Percentiles rank a stretch among this genome's conserved stretches.
These are phyloP conservation scores for Xylariaceae sp. DNA, from an alignment of 2,329 filamentous ascomycete species.

Conservation along the genomic window DNA sequence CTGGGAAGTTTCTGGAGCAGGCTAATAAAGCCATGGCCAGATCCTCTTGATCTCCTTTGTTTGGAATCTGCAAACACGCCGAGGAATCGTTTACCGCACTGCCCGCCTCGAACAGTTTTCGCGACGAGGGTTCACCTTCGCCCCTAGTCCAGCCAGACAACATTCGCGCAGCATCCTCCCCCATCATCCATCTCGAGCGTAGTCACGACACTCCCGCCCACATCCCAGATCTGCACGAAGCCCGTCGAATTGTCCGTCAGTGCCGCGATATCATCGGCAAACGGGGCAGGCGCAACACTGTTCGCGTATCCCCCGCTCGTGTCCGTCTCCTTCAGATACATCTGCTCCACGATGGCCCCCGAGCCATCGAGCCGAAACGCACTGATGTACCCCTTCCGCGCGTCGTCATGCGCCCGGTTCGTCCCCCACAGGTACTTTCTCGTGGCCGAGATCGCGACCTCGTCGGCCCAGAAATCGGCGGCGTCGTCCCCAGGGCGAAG, in stretches of 20 bases:
- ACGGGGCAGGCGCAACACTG: constrained; percentile 27
- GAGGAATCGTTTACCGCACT: no score
- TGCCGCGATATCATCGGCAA: constrained; percentile 28
- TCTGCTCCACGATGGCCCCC: constrained; percentile 25
- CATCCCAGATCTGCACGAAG: constrained; percentile 32
- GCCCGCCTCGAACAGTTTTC: constrained; percentile 1
- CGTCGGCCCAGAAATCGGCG: constrained; percentile 28
- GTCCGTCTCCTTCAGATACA: constrained; percentile 27
- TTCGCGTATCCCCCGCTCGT: constrained; percentile 32
- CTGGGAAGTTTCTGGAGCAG: no score
- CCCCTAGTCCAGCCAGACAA: constrained; percentile 16
- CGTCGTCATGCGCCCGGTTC: constrained; percentile 15
- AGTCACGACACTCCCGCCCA: constrained; percentile 16
- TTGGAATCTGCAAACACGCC: no score
- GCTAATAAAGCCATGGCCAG: no score
- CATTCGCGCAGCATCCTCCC: constrained; percentile 23
- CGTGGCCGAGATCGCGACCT: constrained; percentile 25
- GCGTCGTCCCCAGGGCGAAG: constrained; percentile 16
- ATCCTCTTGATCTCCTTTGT: no score
- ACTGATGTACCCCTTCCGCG: constrained; percentile 27
- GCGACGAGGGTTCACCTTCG: neutral
- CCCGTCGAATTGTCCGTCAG: constrained; percentile 31
- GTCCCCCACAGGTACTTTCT: constrained; percentile 28
- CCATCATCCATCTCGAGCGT: constrained; percentile 19
- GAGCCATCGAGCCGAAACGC: constrained; percentile 22